phyloP scores from a whole-genome alignment of 495 filamentous ascomycete genomes.

The Daldinia caldariorum region DNA sequence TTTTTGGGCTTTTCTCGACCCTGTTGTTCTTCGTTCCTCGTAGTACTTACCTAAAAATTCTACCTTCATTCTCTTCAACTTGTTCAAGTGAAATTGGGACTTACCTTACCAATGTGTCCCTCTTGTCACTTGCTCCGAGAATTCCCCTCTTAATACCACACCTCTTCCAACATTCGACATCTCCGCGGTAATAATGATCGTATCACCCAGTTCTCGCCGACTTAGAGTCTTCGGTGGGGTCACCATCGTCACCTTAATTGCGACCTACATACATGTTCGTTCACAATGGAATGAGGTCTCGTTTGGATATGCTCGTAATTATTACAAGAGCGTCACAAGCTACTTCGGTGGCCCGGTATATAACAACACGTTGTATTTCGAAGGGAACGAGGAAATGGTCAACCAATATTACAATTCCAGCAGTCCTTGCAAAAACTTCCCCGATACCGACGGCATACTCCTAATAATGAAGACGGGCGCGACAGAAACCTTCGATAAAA shows the following conservation, averaged over 20 bases:
- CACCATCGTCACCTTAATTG: conserved; percentile 33
- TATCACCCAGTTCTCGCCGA: conserved; percentile 42
- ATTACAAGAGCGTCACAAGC: conserved; percentile 43
- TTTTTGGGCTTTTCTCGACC: conserved; percentile 16
- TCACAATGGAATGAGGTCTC: conserved; percentile 37
- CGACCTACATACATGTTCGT: conserved; percentile 36
- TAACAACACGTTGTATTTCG: conserved; percentile 45
- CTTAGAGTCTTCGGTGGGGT: conserved; percentile 37
- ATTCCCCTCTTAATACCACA: conserved; percentile 26
- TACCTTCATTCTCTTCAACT: background rate
- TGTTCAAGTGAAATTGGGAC: background rate
- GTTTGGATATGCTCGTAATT: conserved; percentile 46
- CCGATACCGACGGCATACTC: conserved; percentile 45
- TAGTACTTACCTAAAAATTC: conserved; percentile 6
- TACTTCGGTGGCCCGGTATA: conserved; percentile 43
- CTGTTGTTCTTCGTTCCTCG: background rate
- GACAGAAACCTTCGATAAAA: conserved; percentile 58
- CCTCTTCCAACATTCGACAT: background rate
- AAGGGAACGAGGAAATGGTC: conserved; percentile 41
- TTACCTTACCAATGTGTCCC: conserved; percentile 19
- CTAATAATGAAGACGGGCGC: conserved; percentile 63
- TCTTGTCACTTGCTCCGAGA: conserved; percentile 5
- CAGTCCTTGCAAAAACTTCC: conserved; percentile 45
- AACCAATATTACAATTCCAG: conserved; percentile 45
- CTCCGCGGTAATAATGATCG: conserved; percentile 38